Conservation (phyloP, 1,139 yeast species). For the Oligophagozyma castellii region DNA sequence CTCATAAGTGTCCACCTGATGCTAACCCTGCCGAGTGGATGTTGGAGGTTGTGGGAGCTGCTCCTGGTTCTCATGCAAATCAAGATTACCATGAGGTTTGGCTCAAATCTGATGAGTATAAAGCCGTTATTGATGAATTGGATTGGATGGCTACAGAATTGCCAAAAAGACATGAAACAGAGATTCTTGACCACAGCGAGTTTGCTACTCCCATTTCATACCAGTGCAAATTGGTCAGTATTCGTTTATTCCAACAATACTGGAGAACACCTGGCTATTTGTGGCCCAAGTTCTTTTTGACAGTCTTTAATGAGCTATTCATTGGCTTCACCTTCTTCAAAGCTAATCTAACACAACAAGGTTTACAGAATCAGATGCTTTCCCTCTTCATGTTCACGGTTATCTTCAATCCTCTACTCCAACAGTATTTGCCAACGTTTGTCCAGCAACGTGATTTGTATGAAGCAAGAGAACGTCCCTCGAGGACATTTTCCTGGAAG, state of each 20-base stretch:
- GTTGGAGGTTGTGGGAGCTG: slow-evolving; percentile 67
- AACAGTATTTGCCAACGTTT: slow-evolving; percentile 60
- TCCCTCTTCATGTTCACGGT: slow-evolving; percentile 51
- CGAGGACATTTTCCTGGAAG: slow-evolving; percentile 47
- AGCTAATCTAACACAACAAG: slow-evolving; percentile 44
- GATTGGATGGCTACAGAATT: slow-evolving; percentile 33
- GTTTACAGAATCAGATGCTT: slow-evolving; percentile 50
- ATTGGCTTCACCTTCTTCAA: slow-evolving; percentile 65
- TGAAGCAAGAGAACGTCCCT: slow-evolving; percentile 76
- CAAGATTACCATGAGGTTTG: slow-evolving; percentile 54
- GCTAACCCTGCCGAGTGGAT: slow-evolving; percentile 78
- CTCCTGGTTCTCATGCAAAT: slow-evolving; percentile 56
- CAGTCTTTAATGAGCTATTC: slow-evolving; percentile 39
- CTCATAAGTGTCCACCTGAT: slow-evolving; percentile 44
- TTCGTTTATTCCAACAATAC: slow-evolving; percentile 40
- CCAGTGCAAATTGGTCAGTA: slow-evolving; percentile 41
- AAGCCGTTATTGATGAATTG: slow-evolving; percentile 30
- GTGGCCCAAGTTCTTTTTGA: slow-evolving; percentile 39
- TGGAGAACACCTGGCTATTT: slow-evolving; percentile 51
- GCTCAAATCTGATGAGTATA: slow-evolving; percentile 42
- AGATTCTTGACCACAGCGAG: slow-evolving; percentile 17
- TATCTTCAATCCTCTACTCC: slow-evolving; percentile 43
- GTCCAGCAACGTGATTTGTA: slow-evolving; percentile 59
- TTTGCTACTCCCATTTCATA: slow-evolving; percentile 34
- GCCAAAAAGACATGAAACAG: slow-evolving; percentile 17